phyloP scores from a whole-genome alignment of 208 protist species.

The Trypanosoma lewisi region DNA sequence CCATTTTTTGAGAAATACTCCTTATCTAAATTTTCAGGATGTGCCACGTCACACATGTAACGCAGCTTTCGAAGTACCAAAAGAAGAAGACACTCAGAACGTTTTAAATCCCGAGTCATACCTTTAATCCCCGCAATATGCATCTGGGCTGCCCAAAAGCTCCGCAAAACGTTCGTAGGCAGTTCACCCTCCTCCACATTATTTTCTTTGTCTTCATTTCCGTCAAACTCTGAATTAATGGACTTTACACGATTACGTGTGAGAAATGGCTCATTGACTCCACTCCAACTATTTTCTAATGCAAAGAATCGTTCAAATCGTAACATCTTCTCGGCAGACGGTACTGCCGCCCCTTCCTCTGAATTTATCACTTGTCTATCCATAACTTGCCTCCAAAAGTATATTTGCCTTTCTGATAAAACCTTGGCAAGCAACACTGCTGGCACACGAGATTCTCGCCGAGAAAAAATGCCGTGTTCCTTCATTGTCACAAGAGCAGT shows the following conservation, averaged over 20 bases:
- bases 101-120: conserved; percentile 29
- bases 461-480: conserved; percentile 59
- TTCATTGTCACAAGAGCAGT: conserved; percentile 54
- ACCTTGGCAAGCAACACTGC: conserved; percentile 35
- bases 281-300: conserved; percentile 38
- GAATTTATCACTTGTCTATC: background rate
- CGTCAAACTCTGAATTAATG: conserved; percentile 34
- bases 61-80: conserved; percentile 54
- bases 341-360: background rate
- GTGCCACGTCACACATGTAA: conserved; percentile 70
- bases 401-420: conserved; percentile 20
- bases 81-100: conserved; percentile 68
- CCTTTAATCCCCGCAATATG: conserved; percentile 53
- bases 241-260: conserved; percentile 28
- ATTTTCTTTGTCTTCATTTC: conserved; percentile 19
- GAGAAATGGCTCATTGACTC: conserved; percentile 49
- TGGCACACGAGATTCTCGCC: conserved; percentile 42
- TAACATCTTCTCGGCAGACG: conserved; percentile 34
- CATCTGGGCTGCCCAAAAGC: conserved; percentile 36
- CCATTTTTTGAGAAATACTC: conserved; percentile 13
- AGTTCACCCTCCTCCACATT: background rate
- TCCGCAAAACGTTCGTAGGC: background rate
- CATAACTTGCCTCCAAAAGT: conserved; percentile 50
- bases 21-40: conserved; percentile 18
- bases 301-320: conserved; percentile 60